A percentile compares a stretch with the other conserved stretches of the same genome.
These are phyloP conservation scores for Escallonia rubra DNA, from an alignment of 129 eudicot species.

Conservation along the genomic window DNA sequence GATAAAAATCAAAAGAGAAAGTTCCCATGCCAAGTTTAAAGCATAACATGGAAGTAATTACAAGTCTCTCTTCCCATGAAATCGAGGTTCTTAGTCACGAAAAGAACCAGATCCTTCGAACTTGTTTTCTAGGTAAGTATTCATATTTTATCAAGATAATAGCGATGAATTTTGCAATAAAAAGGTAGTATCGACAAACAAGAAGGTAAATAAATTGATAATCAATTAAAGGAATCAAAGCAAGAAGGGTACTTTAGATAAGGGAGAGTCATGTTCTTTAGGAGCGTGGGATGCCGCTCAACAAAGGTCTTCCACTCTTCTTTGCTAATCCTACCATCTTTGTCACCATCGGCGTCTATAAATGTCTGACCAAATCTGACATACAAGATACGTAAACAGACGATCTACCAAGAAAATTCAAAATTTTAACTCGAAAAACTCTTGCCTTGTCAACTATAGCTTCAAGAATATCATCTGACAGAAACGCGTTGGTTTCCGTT, in stretches of 20 bases:
- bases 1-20: too few species aligned
- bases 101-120: too few species aligned
- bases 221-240: too few species aligned
- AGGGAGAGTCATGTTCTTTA: slow-evolving; percentile 69
- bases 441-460: slow-evolving; percentile 40
- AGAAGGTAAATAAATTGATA: neutral
- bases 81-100: too few species aligned
- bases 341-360: slow-evolving; percentile 50
- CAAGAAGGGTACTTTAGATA: slow-evolving; percentile 35
- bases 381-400: neutral
- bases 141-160: too few species aligned
- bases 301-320: slow-evolving; percentile 60
- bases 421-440: slow-evolving; percentile 1
- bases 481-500: slow-evolving; percentile 43
- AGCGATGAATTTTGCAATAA: too few species aligned
- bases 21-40: too few species aligned
- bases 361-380: slow-evolving; percentile 33
- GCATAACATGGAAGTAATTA: too few species aligned
- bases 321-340: slow-evolving; percentile 51
- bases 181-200: too few species aligned
- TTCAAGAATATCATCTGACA: slow-evolving; percentile 51
- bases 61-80: too few species aligned
- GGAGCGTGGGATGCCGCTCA: slow-evolving; percentile 42
- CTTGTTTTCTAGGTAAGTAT: too few species aligned
- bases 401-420: neutral